These are phyloP conservation scores for Clarireedia hainanense DNA, from an alignment of 2,329 filamentous ascomycete species.

Conservation along the genomic window DNA sequence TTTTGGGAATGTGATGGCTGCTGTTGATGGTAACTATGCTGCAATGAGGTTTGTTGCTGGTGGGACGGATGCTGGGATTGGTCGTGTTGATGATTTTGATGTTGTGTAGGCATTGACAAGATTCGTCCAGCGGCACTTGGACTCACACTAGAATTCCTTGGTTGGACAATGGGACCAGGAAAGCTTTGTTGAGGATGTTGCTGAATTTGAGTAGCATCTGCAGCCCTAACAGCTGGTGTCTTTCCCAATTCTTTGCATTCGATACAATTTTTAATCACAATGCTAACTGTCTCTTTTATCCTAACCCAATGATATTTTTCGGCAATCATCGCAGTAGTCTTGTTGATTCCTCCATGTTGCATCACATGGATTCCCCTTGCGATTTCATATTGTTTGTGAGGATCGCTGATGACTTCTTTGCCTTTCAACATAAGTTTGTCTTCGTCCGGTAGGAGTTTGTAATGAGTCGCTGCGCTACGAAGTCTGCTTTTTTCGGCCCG, in stretches of 20 bases:
- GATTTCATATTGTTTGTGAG: conserved; percentile 83
- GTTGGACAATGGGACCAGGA: background rate
- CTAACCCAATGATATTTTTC: conserved; percentile 95
- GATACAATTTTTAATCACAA: conserved; percentile 84
- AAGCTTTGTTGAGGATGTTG: conserved; percentile 1
- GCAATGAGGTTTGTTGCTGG: background rate
- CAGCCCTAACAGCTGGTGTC: conserved; percentile 32
- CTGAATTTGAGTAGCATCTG: conserved; percentile 12
- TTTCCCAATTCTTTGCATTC: conserved; percentile 80
- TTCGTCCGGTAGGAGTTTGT: conserved; percentile 57
- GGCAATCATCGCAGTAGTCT: conserved; percentile 89
- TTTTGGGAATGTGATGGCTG: background rate
- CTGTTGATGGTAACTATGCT: background rate
- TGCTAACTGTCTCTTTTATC: conserved; percentile 94
- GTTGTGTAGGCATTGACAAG: conserved; percentile 16
- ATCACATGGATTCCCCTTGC: conserved; percentile 66
- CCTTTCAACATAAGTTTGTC: conserved; percentile 94
- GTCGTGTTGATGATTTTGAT: background rate
- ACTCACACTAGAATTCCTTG: conserved; percentile 12
- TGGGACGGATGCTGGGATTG: background rate
- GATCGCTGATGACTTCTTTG: conserved; percentile 92
- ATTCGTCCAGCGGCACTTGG: conserved; percentile 22
- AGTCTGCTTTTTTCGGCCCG: conserved; percentile 92
- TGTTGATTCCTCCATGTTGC: conserved; percentile 91
- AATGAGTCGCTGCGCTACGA: conserved; percentile 88